A percentile compares a stretch with the other conserved stretches of the same genome.
phyloP scores from a whole-genome alignment of 2,329 filamentous ascomycete genomes.

The Cadophora sp. region DNA sequence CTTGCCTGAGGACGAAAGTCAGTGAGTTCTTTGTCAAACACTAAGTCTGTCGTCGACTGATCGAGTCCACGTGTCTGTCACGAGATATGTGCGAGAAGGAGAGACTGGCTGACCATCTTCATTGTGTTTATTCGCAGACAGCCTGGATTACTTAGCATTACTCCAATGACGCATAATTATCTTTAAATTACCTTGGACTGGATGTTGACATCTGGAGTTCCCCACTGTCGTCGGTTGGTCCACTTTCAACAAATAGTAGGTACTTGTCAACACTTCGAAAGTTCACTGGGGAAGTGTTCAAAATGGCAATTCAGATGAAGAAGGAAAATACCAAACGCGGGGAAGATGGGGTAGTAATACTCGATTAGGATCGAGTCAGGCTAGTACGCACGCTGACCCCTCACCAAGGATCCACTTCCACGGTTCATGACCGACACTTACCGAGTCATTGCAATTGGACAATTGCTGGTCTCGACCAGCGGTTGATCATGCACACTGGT shows the following conservation, averaged over 20 bases:
- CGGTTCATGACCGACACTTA: background rate
- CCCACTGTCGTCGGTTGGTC: too few species aligned
- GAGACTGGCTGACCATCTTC: background rate
- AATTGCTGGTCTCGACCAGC: too few species aligned
- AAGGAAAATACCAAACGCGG: constrained; percentile 22
- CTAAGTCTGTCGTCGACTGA: background rate
- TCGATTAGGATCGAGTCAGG: constrained; percentile 17
- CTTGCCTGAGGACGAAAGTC: background rate
- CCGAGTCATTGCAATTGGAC: background rate
- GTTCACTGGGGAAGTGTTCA: too few species aligned
- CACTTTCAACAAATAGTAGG: too few species aligned
- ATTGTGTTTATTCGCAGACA: constrained; percentile 6
- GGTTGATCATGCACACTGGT: too few species aligned
- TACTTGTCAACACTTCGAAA: too few species aligned
- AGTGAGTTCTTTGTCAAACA: background rate
- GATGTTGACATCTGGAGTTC: constrained; percentile 20
- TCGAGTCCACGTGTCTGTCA: background rate
- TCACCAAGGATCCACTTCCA: background rate
- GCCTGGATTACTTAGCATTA: too few species aligned
- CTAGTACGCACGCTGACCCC: constrained; percentile 2
- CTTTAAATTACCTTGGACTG: constrained; percentile 21
- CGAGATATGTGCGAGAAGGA: background rate
- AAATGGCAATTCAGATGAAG: background rate
- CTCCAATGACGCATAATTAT: too few species aligned
- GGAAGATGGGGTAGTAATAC: constrained; percentile 22